Evolutionary conservation across 495 filamentous ascomycete species (phyloP).

Genomic region (Trichoderma gamsii): DNA sequence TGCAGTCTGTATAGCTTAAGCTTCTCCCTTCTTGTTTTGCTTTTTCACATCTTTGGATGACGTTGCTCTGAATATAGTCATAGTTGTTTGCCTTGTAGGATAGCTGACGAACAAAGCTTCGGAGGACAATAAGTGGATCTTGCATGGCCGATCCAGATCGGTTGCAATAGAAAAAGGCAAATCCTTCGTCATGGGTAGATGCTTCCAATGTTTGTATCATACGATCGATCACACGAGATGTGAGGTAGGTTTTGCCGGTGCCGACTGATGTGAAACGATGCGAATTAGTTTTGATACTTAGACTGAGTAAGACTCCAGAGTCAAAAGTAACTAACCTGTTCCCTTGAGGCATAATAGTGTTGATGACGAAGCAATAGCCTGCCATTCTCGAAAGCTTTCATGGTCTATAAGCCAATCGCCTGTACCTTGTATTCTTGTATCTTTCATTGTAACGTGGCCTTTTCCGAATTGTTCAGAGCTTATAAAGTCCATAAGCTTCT

Average conservation of each 20-base stretch:
- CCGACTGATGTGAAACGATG: slow-evolving; percentile 18
- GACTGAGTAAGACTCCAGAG: neutral
- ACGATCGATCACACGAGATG: slow-evolving; percentile 29
- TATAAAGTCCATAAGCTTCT: neutral
- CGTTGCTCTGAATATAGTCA: slow-evolving; percentile 20
- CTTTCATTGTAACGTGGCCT: neutral
- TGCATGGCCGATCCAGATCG: slow-evolving; percentile 27
- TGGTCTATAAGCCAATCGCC: neutral
- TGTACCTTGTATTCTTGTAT: neutral
- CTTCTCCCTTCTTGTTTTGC: slow-evolving; percentile 17
- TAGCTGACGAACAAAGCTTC: slow-evolving; percentile 35
- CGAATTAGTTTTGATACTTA: neutral
- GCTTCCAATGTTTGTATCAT: slow-evolving; percentile 17
- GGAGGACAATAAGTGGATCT: slow-evolving; percentile 27
- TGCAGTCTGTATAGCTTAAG: slow-evolving; percentile 22
- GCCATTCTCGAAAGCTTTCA: neutral
- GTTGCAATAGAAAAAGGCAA: slow-evolving; percentile 41
- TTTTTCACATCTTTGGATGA: slow-evolving; percentile 15
- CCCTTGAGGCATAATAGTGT: neutral
- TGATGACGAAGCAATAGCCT: neutral
- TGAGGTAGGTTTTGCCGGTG: slow-evolving; percentile 34
- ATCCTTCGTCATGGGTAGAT: slow-evolving; percentile 24
- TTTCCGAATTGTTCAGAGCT: neutral
- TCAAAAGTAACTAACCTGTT: neutral
- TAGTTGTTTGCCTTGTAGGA: slow-evolving; percentile 20